These are phyloP conservation scores for Abelmoschus esculentus DNA, from an alignment of 345 rosid genomes.

Conservation along the genomic window DNA sequence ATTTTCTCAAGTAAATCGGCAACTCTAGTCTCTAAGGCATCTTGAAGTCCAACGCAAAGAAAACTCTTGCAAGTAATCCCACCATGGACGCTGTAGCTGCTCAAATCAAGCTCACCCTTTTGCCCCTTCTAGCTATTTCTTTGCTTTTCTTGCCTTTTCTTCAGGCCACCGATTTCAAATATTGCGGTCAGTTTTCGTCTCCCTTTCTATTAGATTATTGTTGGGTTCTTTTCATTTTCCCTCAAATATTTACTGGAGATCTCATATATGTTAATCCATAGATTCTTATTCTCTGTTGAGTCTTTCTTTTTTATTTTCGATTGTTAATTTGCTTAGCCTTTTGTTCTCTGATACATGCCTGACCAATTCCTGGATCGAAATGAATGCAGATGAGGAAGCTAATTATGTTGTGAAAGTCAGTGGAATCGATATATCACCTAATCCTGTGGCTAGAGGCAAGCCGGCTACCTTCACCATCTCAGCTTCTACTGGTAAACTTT, in stretches of 20 bases:
- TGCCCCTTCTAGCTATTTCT: conserved; percentile 9
- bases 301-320: not conserved
- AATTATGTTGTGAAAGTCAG: conserved; percentile 34
- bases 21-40: not conserved
- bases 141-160: conserved; percentile 15
- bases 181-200: conserved; percentile 24
- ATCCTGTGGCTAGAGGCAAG: conserved; percentile 16
- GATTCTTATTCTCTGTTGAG: not conserved
- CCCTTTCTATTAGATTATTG: not conserved
- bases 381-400: conserved; percentile 31
- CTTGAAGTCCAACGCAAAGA: not conserved
- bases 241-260: not conserved
- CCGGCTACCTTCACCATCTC: not conserved
- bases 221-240: not conserved
- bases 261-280: not conserved
- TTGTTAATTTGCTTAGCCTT: not conserved
- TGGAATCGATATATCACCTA: conserved; percentile 38
- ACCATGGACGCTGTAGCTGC: not conserved
- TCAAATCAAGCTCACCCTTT: conserved; percentile 12
- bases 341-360: not conserved
- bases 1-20: not conserved
- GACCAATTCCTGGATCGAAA: not conserved
- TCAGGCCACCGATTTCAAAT: conserved; percentile 18
- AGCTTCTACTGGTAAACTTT: not conserved
- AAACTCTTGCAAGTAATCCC: not conserved